Evolutionary conservation across 2,329 filamentous ascomycete species (phyloP), one percentile per base, ranked within the genome.

Genomic region (Pseudogymnoascus sp.): DNA sequence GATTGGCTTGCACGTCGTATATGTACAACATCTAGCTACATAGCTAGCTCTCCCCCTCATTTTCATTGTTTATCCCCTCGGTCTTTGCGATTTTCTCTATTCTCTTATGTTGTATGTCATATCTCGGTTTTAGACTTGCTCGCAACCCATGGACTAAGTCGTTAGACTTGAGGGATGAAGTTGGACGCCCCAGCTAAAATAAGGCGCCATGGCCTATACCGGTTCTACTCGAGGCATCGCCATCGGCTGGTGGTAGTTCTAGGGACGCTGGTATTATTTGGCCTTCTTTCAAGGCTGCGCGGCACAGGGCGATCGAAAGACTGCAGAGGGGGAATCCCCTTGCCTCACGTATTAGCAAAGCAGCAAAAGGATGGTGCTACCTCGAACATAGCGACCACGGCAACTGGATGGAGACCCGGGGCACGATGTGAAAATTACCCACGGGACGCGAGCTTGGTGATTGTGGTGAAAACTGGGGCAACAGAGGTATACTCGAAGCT

Each of bases 401-500:
- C 45, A 51, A 51, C 45, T 29, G 45, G 45, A 29, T 51, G 45
- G 45, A 51, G 14, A 29, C 45, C 45, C 3, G 45, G 45, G 45
- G 14, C 45, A 51, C 23, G 45, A 51, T 82, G 80, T 68, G 71
- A 73, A 21, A 66, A 68, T 57, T 78, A 81, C 59, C 77, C 79
- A 10, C 75, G 80, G 63, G 77, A 76, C 10, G 77, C 77, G 51
- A 77, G 77, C 66, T 75, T 82, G 36, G 73, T 81, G 29, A 73
- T 85, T 26, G 73, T 85, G 57, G 78, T 86, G 72, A 85, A 85
- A 73, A 85, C 83, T 3, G 82, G 83, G 37, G 81, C 82, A 2
- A 81, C 80, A 40, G 82, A 85, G 69, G 73, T 80, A 16, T 81
- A 77, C 64, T 74, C 78, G 31, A 80, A 78, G 54, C 71, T 86